Base-by-base conservation (phyloP, 2,329 filamentous ascomycete species). In the Botrytis galanthina region DNA sequence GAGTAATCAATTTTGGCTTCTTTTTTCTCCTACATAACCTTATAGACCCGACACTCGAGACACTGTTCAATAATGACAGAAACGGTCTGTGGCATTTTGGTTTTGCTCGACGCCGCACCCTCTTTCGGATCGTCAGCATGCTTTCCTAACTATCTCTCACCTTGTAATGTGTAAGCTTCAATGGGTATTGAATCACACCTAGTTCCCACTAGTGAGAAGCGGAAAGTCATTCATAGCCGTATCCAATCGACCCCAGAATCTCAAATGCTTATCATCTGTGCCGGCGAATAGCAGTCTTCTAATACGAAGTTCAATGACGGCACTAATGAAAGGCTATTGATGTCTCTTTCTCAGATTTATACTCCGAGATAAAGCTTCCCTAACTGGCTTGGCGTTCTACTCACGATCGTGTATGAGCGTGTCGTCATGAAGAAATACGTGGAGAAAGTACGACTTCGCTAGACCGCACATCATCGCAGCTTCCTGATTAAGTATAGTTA, bases 401-500 rank as follows among this genome's bases (percentile, higher is more conserved):
- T 37, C 46, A 4, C 60, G 35, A 62, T 39, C 60, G 26, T 62
- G 29, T 20, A 67, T 67, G 32, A 51, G 22, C 10, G 35, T 46
- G 29, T 35, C 20, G 26, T 39, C 14, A 67, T 67, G 46, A 54
- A 67, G 46, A 54, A 54, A 54, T 67, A 39, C 35, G 64, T 54
- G 64, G 46, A 54, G 46, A 68, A 68, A 39, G 26, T 46, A 68
- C 10, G 35, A 39, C 46, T 68, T 68, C 39, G 48, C 9, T 51
- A 20, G 22, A 67, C 22, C 32, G 32, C 32, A 54, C 16, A 29
- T 18, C 64, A 51, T 67, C 61, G 46, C 70, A 72, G 42, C 70
- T 72, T 51, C 70, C 70, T 72, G 60, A 59, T 72, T 66, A 18
- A 72, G 70, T 67, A 72, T 59, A 51, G 70, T 59, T 39, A 26